Evolutionary conservation across 176 grass and related monocot genomes (phyloP), one percentile per base, ranked within the genome.

Genomic region (Olyra latifolia): DNA sequence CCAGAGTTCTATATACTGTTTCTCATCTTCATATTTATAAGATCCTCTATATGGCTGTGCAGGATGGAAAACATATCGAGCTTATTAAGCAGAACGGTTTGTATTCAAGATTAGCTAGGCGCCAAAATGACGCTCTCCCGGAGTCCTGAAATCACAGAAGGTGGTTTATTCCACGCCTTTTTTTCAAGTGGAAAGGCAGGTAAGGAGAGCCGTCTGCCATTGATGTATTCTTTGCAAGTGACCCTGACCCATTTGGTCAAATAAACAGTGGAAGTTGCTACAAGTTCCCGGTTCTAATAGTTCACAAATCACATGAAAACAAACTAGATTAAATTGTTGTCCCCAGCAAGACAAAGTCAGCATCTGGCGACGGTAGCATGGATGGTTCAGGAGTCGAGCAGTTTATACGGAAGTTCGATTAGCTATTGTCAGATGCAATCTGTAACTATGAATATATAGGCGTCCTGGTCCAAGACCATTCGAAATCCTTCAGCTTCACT

Each of bases 81-180:
- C 90, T 99, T 69, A 72, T 99, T 87, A 85, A 89, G 66, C 90
- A 77, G 38, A 80, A 89, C 76, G 96, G 96, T 25, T 84, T 99
- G 65, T 99, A 95, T 82, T 94, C 96, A 82, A 94, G 92, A 85
- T 64, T 99, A 86, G 90, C 80, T 12, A 91, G 68, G 86, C 79
- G 90, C 66, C 96, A 95, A 82, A 86, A 89, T 42, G 90, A 93
- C 49, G 66, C 89, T 29, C 89, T 95, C 58, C 55, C 85, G 6
- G 88, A 87, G 75, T 63, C 64, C 72, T 76, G 48, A 40, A 57
- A 72, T 81, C 71, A 59, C 65, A 82, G 10, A 41, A 49, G 10
- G 59, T 82, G 64, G 72, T 82, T 82, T 72, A 67, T 22, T 67
- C 39, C 78, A 72, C 66, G 9, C n/a, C 19, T 9, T 48, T 24